Conservation (phyloP, 352 stramenopile genomes). For the Globisporangium abappressorium region DNA sequence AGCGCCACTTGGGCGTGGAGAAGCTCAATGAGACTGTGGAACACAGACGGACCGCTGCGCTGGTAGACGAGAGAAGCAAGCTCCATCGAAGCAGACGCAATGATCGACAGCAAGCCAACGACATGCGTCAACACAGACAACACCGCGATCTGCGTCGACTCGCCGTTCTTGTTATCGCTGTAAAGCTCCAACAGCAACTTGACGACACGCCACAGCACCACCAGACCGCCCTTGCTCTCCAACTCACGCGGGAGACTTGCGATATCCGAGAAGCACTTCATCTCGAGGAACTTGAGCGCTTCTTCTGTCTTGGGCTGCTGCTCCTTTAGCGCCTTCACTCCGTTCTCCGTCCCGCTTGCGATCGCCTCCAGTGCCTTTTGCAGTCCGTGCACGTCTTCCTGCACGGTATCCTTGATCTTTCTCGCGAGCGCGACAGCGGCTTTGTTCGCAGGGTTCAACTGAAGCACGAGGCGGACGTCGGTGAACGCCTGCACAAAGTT, state of each 20-base stretch:
- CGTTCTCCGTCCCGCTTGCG: constrained; percentile 22
- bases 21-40: constrained; percentile 33
- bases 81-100: constrained; percentile 55
- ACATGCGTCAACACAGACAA: constrained; percentile 44
- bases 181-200: constrained; percentile 30
- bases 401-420: constrained; percentile 72
- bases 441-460: constrained; percentile 73
- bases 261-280: constrained; percentile 64
- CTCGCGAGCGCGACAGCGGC: constrained; percentile 58
- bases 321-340: constrained; percentile 21
- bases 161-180: constrained; percentile 8
- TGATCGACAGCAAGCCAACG: constrained; percentile 47
- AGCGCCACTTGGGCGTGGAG: constrained; percentile 49
- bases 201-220: constrained; percentile 49
- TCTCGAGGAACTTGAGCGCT: constrained; percentile 71
- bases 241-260: constrained; percentile 53
- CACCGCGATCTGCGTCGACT: constrained; percentile 13
- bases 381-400: constrained; percentile 74
- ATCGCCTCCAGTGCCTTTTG: constrained; percentile 75
- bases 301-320: constrained; percentile 48
- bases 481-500: constrained; percentile 67
- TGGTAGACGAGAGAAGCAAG: constrained; percentile 34
- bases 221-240: constrained; percentile 48
- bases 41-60: constrained; percentile 15
- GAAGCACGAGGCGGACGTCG: constrained; percentile 71